phyloP scores from a whole-genome alignment of 139 green algal genomes.

The Gonium pectorale region DNA sequence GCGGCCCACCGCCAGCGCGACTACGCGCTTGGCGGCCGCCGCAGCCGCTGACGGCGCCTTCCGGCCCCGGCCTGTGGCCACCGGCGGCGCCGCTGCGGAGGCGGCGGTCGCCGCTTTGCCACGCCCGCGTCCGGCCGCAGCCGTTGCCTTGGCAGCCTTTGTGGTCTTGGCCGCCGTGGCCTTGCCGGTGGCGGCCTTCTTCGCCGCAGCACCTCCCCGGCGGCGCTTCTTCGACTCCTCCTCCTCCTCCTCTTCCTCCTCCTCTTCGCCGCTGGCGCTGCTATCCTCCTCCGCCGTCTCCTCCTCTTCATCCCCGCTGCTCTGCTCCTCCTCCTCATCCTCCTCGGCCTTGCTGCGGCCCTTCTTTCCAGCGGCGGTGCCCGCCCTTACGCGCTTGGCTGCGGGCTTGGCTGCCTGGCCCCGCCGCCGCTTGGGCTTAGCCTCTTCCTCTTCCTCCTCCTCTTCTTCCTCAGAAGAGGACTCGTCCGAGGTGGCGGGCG shows the following conservation, averaged over 20 bases:
- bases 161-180: neutral
- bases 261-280: neutral
- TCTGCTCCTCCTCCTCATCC: neutral
- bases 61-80: neutral
- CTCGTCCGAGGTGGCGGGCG: slow-evolving; percentile 24
- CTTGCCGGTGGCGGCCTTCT: neutral
- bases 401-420: neutral
- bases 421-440: neutral
- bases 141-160: neutral
- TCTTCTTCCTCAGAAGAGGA: neutral
- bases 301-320: neutral
- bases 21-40: neutral
- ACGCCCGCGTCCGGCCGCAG: neutral
- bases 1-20: neutral
- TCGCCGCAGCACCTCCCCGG: neutral
- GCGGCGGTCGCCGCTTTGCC: neutral
- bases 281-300: neutral
- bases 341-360: neutral
- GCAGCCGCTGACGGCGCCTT: too few species aligned
- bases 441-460: neutral
- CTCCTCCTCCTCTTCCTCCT: neutral
- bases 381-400: neutral
- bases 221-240: neutral
- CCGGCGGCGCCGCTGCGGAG: neutral
- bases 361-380: neutral